Percentiles rank a stretch among this genome's conserved stretches.
These are phyloP conservation scores for Phaffia australis DNA, from an alignment of 768 basidiomycete species.

Conservation along the genomic window DNA sequence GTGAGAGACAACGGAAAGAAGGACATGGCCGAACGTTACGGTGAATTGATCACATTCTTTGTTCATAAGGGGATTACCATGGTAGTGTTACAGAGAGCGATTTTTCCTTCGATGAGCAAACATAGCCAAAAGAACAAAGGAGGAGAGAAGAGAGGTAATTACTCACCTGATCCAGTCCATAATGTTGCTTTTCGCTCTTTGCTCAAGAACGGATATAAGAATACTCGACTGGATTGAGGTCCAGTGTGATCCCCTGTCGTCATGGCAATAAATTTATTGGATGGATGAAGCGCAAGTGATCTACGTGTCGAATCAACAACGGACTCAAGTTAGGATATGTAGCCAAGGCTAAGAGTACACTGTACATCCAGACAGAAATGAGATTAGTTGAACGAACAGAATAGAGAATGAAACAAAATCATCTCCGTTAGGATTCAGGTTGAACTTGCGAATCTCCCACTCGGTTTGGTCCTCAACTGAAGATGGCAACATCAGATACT, in stretches of 20 bases:
- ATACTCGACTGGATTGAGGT: constrained; percentile 25
- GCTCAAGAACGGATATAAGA: constrained; percentile 33
- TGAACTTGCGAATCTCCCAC: constrained; percentile 28
- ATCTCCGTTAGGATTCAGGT: constrained; percentile 32
- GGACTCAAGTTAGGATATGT: too few species aligned
- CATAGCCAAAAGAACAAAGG: too few species aligned
- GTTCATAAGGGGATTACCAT: too few species aligned
- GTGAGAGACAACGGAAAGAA: too few species aligned
- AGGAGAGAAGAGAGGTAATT: too few species aligned
- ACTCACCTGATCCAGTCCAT: constrained; percentile 18
- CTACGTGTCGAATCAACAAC: too few species aligned
- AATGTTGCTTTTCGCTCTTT: constrained; percentile 9
- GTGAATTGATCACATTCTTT: constrained; percentile 7
- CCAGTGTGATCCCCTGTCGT: constrained; percentile 21
- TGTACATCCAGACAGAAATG: background rate
- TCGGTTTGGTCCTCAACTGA: background rate
- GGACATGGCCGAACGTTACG: background rate
- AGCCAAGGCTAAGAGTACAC: too few species aligned
- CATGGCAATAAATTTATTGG: constrained; percentile 13
- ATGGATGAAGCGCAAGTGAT: constrained; percentile 6
- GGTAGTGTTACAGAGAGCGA: too few species aligned
- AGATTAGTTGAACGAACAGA: background rate
- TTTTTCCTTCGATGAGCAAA: too few species aligned
- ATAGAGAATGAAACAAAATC: constrained; percentile 24
- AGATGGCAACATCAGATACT: constrained; percentile 29